These are phyloP conservation scores for Hyphopichia pseudoburtonii DNA, from an alignment of 1,139 yeast genomes.

Conservation along the genomic window DNA sequence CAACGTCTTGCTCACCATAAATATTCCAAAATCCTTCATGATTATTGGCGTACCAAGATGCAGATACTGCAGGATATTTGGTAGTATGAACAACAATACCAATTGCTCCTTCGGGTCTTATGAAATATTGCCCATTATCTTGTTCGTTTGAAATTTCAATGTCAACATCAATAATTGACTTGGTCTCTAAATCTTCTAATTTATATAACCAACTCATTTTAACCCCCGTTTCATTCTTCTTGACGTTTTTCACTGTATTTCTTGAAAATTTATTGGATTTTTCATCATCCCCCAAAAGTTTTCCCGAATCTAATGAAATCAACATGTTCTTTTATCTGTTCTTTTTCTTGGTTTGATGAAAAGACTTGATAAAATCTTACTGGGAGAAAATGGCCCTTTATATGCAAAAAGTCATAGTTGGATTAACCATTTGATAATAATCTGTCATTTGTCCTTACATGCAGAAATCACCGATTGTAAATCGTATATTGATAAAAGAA, in stretches of 20 bases:
- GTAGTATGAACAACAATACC: conserved; percentile 15
- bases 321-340: too few species aligned
- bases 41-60: conserved; percentile 20
- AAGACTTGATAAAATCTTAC: too few species aligned
- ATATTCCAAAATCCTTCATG: conserved; percentile 16
- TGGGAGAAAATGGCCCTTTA: too few species aligned
- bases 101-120: conserved; percentile 11
- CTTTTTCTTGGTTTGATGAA: too few species aligned
- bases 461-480: too few species aligned
- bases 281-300: background rate
- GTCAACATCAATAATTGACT: conserved; percentile 1
- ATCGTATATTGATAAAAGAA: too few species aligned
- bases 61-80: conserved; percentile 19
- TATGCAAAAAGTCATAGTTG: too few species aligned
- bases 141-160: conserved; percentile 11
- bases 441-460: too few species aligned
- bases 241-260: background rate
- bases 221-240: conserved; percentile 7
- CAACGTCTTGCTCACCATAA: conserved; percentile 15
- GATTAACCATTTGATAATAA: too few species aligned
- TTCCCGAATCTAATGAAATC: background rate
- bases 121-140: conserved; percentile 15
- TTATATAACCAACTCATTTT: conserved; percentile 7
- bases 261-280: background rate
- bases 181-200: conserved; percentile 1